Percentiles rank a stretch among this genome's conserved stretches.
These are phyloP conservation scores for Gypsophila paniculata DNA, from an alignment of 179 eudicot species.

Conservation along the genomic window DNA sequence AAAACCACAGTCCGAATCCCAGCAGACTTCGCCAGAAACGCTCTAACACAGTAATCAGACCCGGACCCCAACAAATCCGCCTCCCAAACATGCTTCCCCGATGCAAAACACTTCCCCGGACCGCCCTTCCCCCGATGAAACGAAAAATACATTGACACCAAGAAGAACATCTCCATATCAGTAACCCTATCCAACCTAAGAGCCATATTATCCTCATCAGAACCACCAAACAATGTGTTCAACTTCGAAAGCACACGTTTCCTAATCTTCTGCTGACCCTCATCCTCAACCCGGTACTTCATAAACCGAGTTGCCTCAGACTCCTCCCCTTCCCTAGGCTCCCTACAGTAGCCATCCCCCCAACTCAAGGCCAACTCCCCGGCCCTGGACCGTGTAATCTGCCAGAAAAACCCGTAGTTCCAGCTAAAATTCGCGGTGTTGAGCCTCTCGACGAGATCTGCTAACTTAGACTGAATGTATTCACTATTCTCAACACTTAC, in stretches of 20 bases:
- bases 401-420: slow-evolving; percentile 98
- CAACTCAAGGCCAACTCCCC: slow-evolving; percentile 85
- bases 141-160: slow-evolving; percentile 83
- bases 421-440: slow-evolving; percentile 59
- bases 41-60: slow-evolving; percentile 58
- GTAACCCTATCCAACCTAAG: slow-evolving; percentile 79
- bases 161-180: slow-evolving; percentile 83
- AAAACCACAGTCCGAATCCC: slow-evolving; percentile 69
- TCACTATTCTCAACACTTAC: slow-evolving; percentile 56
- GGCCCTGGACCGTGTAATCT: slow-evolving; percentile 56
- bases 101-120: slow-evolving; percentile 63
- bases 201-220: slow-evolving; percentile 77
- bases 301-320: slow-evolving; percentile 39
- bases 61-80: slow-evolving; percentile 47
- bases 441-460: slow-evolving; percentile 80
- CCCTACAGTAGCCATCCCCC: slow-evolving; percentile 99
- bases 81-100: slow-evolving; percentile 61
- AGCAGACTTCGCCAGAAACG: slow-evolving; percentile 64
- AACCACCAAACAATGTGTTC: slow-evolving; percentile 64
- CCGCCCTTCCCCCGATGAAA: slow-evolving; percentile 75
- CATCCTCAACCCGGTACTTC: slow-evolving; percentile 54
- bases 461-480: slow-evolving; percentile 66
- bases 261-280: slow-evolving; percentile 73
- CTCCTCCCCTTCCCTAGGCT: slow-evolving; percentile 72
- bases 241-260: slow-evolving; percentile 78